phyloP scores from a whole-genome alignment of 352 stramenopile genomes.

The Peronospora tabacina region DNA sequence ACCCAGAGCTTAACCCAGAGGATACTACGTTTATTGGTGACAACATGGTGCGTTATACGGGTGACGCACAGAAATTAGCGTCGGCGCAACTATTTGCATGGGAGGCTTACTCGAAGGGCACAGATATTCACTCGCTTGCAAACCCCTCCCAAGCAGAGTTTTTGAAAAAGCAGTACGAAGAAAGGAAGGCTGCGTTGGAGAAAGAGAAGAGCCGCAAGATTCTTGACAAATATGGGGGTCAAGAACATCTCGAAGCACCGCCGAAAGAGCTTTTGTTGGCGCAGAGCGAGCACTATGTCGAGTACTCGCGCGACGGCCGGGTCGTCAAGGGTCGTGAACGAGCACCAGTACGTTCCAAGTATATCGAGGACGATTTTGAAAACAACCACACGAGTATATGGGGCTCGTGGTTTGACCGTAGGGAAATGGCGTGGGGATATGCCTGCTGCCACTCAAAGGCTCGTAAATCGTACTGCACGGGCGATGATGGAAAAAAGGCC shows the following conservation, averaged over 20 bases:
- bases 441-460: conserved; percentile 94
- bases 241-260: conserved; percentile 86
- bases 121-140: conserved; percentile 91
- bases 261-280: conserved; percentile 75
- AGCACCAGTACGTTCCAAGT: conserved; percentile 91
- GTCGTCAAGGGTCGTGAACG: conserved; percentile 78
- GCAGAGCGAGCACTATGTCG: conserved; percentile 87
- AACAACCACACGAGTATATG: conserved; percentile 97
- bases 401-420: conserved; percentile 96
- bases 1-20: conserved; percentile 90
- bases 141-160: conserved; percentile 96
- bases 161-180: conserved; percentile 91
- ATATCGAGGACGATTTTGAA: conserved; percentile 94
- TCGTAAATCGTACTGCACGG: conserved; percentile 94
- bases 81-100: conserved; percentile 94
- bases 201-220: conserved; percentile 67
- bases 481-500: conserved; percentile 86
- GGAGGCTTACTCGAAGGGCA: conserved; percentile 89
- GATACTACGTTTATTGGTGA: conserved; percentile 93
- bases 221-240: conserved; percentile 94
- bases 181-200: conserved; percentile 61
- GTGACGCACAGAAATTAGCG: conserved; percentile 90
- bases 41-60: conserved; percentile 91
- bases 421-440: conserved; percentile 95
- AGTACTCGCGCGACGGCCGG: conserved; percentile 90